These are phyloP conservation scores for Leptographium flavum DNA, from an alignment of 2,329 filamentous ascomycete genomes.

Conservation along the genomic window DNA sequence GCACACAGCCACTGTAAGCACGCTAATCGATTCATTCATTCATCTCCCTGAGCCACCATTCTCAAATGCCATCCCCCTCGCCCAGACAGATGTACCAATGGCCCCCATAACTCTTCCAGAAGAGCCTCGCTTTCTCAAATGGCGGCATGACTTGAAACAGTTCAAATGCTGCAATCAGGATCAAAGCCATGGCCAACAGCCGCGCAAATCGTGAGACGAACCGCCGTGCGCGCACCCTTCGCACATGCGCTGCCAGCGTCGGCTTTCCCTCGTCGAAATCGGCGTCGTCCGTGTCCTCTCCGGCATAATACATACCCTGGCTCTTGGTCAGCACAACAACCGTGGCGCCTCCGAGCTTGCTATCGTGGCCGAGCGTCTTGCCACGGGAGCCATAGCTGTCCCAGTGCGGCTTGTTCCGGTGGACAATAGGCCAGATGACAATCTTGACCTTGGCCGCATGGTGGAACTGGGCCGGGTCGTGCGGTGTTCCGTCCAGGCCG, in stretches of 20 bases:
- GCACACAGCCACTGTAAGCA: too few relatives aligned
- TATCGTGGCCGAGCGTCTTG: background rate
- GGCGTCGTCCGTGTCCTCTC: conserved; percentile 6
- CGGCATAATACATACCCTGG: conserved; percentile 17
- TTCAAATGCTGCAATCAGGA: background rate
- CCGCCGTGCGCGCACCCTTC: background rate
- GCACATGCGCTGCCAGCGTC: conserved; percentile 10
- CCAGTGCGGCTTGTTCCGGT: conserved; percentile 14
- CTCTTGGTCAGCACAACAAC: conserved; percentile 14
- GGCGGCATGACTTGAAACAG: background rate
- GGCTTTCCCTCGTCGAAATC: conserved; percentile 6
- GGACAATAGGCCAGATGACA: conserved; percentile 16
- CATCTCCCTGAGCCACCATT: too few relatives aligned
- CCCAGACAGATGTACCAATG: too few relatives aligned
- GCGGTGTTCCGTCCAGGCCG: background rate
- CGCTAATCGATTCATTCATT: too few relatives aligned
- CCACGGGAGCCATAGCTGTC: background rate
- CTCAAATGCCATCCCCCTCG: too few relatives aligned
- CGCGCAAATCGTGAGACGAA: background rate
- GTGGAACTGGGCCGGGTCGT: background rate
- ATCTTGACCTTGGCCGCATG: conserved; percentile 18
- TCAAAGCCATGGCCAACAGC: background rate
- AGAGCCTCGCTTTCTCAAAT: background rate
- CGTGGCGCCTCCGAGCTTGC: conserved; percentile 8
- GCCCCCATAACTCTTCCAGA: too few relatives aligned